Base-by-base conservation (phyloP, 108 stramenopile species). In the Fistulifera solaris region DNA sequence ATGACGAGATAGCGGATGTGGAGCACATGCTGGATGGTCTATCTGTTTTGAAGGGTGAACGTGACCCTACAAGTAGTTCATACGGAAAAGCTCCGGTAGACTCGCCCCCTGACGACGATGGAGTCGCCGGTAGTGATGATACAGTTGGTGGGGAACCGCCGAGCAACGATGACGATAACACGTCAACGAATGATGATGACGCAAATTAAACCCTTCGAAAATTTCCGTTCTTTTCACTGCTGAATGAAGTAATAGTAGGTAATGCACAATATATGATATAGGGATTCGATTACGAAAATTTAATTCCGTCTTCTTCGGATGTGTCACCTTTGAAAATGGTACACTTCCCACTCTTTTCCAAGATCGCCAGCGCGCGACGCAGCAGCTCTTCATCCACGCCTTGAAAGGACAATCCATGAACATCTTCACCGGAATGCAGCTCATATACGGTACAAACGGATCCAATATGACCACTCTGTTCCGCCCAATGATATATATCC, bases 351-450 rank as follows among this genome's bases (percentile, higher is more conserved):
- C 79, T 73, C 16, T 77, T 58, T 60, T 93, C 83, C 68, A 93
- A 61, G 26, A 93, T 85, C 1, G 43, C 47, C 22, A 93, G 53
- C 15, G 85, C 91, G 35, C 87, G 66, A 22, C 87, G 79, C 48
- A 93, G 57, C 41, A 93, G 54, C 48, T 88, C 77, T 57, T 93
- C 91, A 51, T 93, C 91, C 15, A 73, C 77, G 6, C 91, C 91
- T 46, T 93, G 67, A 67, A 93, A 93, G 40, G 76, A 78, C 80
- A 83, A 83, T 0, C 87, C 87, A 65, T 88, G 69, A 0, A 87
- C 84, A 73, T 93, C 91, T 59, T 91, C 89, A n/a, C 89, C 88
- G 61, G 75, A 77, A 56, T 91, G 89, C 15, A 90, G 55, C 63
- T 93, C 91, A 62, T 87, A 93, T 0, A 93, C 57, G 0, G 91